Evolutionary conservation across 176 grass and related monocot genomes (phyloP), one percentile per base, ranked within the genome.

Genomic region (Carex myosuroides): DNA sequence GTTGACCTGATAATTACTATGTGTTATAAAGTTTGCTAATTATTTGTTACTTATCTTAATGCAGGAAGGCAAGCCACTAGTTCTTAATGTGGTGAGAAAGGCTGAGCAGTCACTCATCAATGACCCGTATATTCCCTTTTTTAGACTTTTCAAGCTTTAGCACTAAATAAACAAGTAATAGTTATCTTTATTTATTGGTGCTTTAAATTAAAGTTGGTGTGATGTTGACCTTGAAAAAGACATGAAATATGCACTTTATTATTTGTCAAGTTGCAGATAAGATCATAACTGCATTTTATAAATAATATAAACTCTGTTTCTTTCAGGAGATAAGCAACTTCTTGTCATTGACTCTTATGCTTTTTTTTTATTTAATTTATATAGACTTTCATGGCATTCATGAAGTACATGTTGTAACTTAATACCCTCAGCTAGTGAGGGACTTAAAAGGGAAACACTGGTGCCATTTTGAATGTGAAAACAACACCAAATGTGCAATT

Each of bases 61-160:
- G 33, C 79, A 98, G 96, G 96, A 98, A 92, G 96, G 96, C 80
- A 98, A 98, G 78, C 96, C 96, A n/a, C 87, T 95, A 54, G 93
- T 98, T 54, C 93, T 98, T 14, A 95, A 95, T 54, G 96, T 98
- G 32, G 96, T 98, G 75, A 93, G 30, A 84, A 90, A 83, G 18
- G 96, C 96, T 26, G 96, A 98, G 59, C 85, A 89, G 60, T 84
- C 85, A 61, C 87, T 98, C 29, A 67, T 95, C 39, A 91, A 93
- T 22, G 69, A 98, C 26, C 88, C 91, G 96, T 98, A 95, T 87
- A 89, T 81, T 78, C 68, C 33, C 29, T 57, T 33, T 18, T 57
- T 18, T 56, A 35, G 32, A 57, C 72, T 76, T 77, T 33, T 78
- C 73, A 78, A 57, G 13, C 3, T 78, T 55, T 56, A 76, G 52